phyloP scores from a whole-genome alignment of 164 flowering plant species.

The Akebia trifoliata region DNA sequence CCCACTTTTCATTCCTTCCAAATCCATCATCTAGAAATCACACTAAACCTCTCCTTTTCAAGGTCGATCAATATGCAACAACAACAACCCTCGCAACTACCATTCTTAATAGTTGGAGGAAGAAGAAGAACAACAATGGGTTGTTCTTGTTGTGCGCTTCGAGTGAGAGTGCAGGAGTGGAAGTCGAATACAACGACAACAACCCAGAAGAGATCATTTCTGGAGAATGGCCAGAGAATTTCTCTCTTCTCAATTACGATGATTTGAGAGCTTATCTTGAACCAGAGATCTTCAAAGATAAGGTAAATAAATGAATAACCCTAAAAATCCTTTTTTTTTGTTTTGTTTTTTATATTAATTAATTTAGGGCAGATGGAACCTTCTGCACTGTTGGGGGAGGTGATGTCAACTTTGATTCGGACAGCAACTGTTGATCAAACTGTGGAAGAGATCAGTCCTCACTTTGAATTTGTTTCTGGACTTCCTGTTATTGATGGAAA shows the following conservation, averaged over 20 bases:
- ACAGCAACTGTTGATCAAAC: constrained; percentile 26
- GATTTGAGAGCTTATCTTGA: constrained; percentile 30
- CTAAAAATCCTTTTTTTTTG: neutral
- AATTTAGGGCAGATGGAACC: constrained; percentile 22
- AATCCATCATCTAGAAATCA: too few relatives aligned
- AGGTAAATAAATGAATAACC: constrained; percentile 8
- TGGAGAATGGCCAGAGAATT: constrained; percentile 35
- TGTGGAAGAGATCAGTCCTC: constrained; percentile 24
- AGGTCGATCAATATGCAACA: too few relatives aligned
- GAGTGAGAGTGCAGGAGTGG: constrained; percentile 2
- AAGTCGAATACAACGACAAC: constrained; percentile 8
- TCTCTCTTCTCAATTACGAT: constrained; percentile 31
- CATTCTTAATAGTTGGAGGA: too few relatives aligned
- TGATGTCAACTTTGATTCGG: constrained; percentile 22
- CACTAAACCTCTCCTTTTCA: too few relatives aligned
- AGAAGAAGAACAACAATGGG: neutral
- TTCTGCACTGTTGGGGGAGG: constrained; percentile 23
- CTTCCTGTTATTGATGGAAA: constrained; percentile 14
- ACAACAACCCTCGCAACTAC: too few relatives aligned
- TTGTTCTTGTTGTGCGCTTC: constrained; percentile 3
- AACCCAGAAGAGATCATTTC: constrained; percentile 25
- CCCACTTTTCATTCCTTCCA: too few relatives aligned
- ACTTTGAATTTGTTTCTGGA: constrained; percentile 27
- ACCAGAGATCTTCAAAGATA: constrained; percentile 31
- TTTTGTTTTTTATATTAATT: neutral